Conservation (phyloP, 2,329 filamentous ascomycete genomes). For the Nemania sp. region DNA sequence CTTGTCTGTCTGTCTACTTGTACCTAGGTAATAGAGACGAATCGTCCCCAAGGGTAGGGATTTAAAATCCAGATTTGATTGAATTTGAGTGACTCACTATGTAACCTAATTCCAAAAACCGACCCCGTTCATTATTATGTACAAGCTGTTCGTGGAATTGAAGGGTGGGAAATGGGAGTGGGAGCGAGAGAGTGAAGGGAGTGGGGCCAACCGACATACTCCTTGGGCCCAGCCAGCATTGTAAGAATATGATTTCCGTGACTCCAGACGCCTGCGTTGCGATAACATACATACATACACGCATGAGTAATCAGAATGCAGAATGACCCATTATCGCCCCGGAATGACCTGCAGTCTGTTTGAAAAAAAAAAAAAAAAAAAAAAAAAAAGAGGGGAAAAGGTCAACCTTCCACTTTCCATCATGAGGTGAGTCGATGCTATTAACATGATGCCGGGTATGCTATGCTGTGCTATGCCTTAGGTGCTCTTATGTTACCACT, state of each 20-base stretch:
- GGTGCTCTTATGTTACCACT: not conserved
- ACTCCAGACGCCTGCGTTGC: conserved; percentile 5
- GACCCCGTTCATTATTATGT: no score
- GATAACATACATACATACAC: not conserved
- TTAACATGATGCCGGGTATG: not conserved
- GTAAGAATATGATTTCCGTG: not conserved
- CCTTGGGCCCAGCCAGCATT: no score
- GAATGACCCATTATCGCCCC: not conserved
- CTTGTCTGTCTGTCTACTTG: no score
- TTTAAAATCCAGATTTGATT: not conserved
- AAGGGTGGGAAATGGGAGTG: no score
- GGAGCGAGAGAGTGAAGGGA: no score
- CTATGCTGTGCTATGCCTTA: not conserved
- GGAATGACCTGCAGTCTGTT: not conserved
- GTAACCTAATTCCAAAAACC: no score
- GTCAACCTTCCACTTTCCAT: not conserved
- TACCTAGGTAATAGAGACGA: conserved; percentile 1
- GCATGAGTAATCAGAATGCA: no score
- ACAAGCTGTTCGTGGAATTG: no score
- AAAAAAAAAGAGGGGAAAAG: no score
- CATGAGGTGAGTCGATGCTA: no score
- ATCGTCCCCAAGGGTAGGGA: not conserved
- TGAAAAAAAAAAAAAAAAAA: no score
- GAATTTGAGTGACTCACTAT: not conserved
- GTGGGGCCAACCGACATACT: no score